A percentile compares a stretch with the other conserved stretches of the same genome.
Conservation (phyloP, 192 early-diverging fungal species). For the Backusella parvicylindrica region DNA sequence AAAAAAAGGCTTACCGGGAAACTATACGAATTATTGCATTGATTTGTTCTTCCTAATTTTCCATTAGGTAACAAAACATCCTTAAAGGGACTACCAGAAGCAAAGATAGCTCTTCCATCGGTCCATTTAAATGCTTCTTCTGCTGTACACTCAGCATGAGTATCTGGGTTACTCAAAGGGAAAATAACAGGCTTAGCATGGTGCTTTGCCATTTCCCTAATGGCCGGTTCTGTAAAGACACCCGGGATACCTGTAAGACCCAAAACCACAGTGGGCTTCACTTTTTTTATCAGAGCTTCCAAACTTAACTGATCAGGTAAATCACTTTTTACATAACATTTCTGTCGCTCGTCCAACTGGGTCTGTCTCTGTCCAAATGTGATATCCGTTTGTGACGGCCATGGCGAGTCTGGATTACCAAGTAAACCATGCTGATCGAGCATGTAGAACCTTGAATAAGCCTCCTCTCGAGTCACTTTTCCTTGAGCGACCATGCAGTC, state of each 20-base stretch:
- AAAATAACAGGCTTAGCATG: slow-evolving; percentile 85
- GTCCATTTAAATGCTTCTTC: slow-evolving; percentile 87
- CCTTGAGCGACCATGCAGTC: slow-evolving; percentile 26
- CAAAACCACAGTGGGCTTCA: slow-evolving; percentile 42
- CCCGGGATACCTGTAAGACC: slow-evolving; percentile 39
- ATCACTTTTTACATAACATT: slow-evolving; percentile 36
- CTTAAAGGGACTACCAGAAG: slow-evolving; percentile 94
- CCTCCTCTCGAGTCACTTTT: slow-evolving; percentile 33
- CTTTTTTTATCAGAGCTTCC: slow-evolving; percentile 38
- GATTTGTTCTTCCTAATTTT: slow-evolving; percentile 61
- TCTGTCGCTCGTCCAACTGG: slow-evolving; percentile 38
- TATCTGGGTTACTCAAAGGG: slow-evolving; percentile 84
- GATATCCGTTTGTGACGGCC: slow-evolving; percentile 10
- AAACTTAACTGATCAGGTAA: slow-evolving; percentile 37
- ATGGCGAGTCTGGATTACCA: slow-evolving; percentile 25
- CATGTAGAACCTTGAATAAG: slow-evolving; percentile 44
- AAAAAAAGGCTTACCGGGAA: slow-evolving; percentile 67
- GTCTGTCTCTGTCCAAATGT: neutral
- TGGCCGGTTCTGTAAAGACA: slow-evolving; percentile 38
- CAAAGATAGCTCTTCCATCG: slow-evolving; percentile 88
- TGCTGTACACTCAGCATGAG: slow-evolving; percentile 94
- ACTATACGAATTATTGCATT: slow-evolving; percentile 96
- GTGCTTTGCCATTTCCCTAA: slow-evolving; percentile 63
- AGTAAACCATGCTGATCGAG: slow-evolving; percentile 42
- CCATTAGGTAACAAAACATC: slow-evolving; percentile 63